phyloP scores from a whole-genome alignment of 352 stramenopile species.

The Phytophthora foliorum region DNA sequence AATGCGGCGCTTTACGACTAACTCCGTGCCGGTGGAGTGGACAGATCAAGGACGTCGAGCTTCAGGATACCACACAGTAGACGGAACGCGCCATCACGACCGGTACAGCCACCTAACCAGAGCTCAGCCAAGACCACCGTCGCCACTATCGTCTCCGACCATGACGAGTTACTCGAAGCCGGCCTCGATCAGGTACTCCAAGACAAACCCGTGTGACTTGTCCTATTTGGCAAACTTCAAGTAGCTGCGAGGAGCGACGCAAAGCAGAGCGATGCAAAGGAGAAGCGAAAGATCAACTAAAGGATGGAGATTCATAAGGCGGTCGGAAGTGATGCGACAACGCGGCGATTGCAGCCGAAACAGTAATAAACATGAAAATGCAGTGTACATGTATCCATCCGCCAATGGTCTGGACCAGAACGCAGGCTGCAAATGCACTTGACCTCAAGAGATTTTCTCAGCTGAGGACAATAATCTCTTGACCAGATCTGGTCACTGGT shows the following conservation, averaged over 20 bases:
- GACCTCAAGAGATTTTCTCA: neutral
- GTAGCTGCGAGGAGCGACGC: conserved; percentile 21
- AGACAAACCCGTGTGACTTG: conserved; percentile 54
- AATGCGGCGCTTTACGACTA: conserved; percentile 43
- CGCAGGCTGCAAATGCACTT: conserved; percentile 16
- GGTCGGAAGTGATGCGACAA: neutral
- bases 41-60: conserved; percentile 19
- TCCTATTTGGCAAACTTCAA: conserved; percentile 70
- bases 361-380: conserved; percentile 23
- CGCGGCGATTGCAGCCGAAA: conserved; percentile 14
- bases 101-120: conserved; percentile 8
- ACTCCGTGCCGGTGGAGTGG: conserved; percentile 37
- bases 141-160: conserved; percentile 8
- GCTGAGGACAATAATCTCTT: conserved; percentile 9
- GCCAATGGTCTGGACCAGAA: conserved; percentile 13
- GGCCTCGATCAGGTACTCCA: conserved; percentile 41
- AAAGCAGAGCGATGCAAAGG: conserved; percentile 16
- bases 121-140: conserved; percentile 1
- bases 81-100: conserved; percentile 24
- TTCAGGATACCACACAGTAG: conserved; percentile 25
- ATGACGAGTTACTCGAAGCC: conserved; percentile 14
- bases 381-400: neutral
- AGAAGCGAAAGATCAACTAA: conserved; percentile 4
- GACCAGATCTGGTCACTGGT: conserved; percentile 21
- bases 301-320: conserved; percentile 10